Conservation (phyloP, 768 basidiomycete species). For the Rhizopogon rudus region DNA sequence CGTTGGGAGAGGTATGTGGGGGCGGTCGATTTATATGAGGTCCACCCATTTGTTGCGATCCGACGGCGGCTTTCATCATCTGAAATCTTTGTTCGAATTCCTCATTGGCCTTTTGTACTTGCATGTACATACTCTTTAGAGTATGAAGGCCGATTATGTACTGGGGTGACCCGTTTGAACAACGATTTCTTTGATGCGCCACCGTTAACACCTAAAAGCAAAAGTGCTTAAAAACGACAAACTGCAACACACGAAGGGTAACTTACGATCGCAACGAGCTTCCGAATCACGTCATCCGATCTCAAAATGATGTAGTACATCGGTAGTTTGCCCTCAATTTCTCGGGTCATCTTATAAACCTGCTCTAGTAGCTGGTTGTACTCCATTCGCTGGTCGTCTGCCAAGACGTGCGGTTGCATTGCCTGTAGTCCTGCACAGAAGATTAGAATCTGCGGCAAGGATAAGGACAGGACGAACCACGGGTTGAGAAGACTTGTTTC, state of each 20-base stretch:
- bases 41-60: not conserved
- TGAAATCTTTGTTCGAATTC: slow-evolving; percentile 29
- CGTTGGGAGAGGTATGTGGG: slow-evolving; percentile 5
- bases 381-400: slow-evolving; percentile 49
- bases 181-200: slow-evolving; percentile 26
- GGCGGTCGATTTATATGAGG: slow-evolving; percentile 1
- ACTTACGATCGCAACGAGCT: slow-evolving; percentile 51
- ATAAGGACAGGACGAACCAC: slow-evolving; percentile 18
- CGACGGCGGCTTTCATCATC: slow-evolving; percentile 14
- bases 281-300: slow-evolving; percentile 44
- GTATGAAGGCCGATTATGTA: slow-evolving; percentile 31
- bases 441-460: slow-evolving; percentile 11
- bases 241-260: slow-evolving; percentile 12
- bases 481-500: slow-evolving; percentile 30
- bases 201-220: slow-evolving; percentile 38
- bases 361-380: slow-evolving; percentile 49
- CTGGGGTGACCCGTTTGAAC: slow-evolving; percentile 18
- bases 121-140: slow-evolving; percentile 40
- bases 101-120: slow-evolving; percentile 38
- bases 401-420: slow-evolving; percentile 35
- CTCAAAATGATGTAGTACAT: slow-evolving; percentile 42
- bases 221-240: slow-evolving; percentile 7
- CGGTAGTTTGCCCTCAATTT: slow-evolving; percentile 48
- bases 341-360: slow-evolving; percentile 36
- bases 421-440: slow-evolving; percentile 28